Percentiles rank a stretch among this genome's conserved stretches.
phyloP scores from a whole-genome alignment of 805 yeast species.

The Komagataella kurtzmanii region DNA sequence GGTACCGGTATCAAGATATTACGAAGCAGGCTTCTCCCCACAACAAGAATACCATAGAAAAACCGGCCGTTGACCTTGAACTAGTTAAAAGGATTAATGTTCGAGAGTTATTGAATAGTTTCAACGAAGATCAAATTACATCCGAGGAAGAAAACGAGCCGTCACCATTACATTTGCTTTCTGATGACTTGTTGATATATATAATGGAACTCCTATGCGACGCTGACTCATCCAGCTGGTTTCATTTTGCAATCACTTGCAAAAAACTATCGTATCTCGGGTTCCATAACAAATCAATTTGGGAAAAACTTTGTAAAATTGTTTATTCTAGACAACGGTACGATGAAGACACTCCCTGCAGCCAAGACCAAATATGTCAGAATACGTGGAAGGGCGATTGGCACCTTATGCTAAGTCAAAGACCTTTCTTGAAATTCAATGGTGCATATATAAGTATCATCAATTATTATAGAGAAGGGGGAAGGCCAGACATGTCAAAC shows the following conservation, averaged over 20 bases:
- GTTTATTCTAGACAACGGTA: conserved; percentile 44
- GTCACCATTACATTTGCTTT: conserved; percentile 29
- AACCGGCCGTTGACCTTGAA: not conserved
- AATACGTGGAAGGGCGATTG: conserved; percentile 28
- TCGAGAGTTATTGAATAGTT: conserved; percentile 22
- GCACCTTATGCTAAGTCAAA: conserved; percentile 37
- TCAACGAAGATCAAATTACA: conserved; percentile 13
- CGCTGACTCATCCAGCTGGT: conserved; percentile 50
- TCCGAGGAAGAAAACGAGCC: conserved; percentile 20
- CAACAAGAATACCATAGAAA: not conserved
- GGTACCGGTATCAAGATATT: conserved; percentile 45
- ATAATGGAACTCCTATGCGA: conserved; percentile 34
- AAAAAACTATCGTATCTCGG: conserved; percentile 41
- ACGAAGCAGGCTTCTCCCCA: conserved; percentile 9
- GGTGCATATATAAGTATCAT: conserved; percentile 84
- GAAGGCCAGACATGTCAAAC: conserved; percentile 47
- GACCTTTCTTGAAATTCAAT: conserved; percentile 69
- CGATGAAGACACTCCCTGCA: conserved; percentile 21
- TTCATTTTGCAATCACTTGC: conserved; percentile 46
- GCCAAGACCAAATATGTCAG: conserved; percentile 22
- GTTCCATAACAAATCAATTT: conserved; percentile 34
- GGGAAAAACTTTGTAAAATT: conserved; percentile 34
- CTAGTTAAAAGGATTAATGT: conserved; percentile 26
- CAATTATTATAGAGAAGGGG: conserved; percentile 76
- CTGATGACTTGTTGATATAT: conserved; percentile 43